A percentile compares a stretch with the other conserved stretches of the same genome.
These are phyloP conservation scores for Trematosphaeria pertusa DNA, from an alignment of 2,329 filamentous ascomycete genomes.

Conservation along the genomic window DNA sequence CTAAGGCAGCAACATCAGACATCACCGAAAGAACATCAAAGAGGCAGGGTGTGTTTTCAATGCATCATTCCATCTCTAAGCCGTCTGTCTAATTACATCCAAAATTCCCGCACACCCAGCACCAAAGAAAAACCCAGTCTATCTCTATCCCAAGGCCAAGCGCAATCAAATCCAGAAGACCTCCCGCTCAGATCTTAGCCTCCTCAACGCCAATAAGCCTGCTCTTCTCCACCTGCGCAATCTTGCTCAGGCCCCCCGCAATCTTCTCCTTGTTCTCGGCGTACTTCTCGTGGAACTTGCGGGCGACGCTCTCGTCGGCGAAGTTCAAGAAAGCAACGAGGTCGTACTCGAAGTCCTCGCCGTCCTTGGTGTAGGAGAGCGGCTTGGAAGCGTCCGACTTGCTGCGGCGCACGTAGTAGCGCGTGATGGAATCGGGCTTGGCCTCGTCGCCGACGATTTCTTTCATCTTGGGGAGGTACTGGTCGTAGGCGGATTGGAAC, in stretches of 20 bases:
- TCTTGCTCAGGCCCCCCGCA: background rate
- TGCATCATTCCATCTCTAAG: too few relatives aligned
- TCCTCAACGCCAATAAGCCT: background rate
- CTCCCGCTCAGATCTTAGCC: background rate
- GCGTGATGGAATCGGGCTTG: background rate
- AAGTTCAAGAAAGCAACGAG: conserved; percentile 1
- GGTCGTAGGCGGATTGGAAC: background rate
- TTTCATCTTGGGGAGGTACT: conserved; percentile 1
- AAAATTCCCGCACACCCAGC: background rate
- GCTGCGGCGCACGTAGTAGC: conserved; percentile 1
- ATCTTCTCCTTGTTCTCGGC: background rate
- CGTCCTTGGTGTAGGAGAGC: background rate
- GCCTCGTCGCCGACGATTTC: conserved; percentile 1
- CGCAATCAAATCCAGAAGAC: too few relatives aligned
- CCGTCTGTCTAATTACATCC: background rate
- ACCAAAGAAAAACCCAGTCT: background rate
- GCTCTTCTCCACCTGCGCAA: background rate
- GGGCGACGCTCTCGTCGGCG: background rate
- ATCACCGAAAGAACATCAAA: too few relatives aligned
- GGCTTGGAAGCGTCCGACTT: background rate
- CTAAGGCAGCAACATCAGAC: too few relatives aligned
- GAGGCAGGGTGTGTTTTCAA: too few relatives aligned
- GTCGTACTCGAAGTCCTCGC: conserved; percentile 3
- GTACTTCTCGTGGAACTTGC: conserved; percentile 1
- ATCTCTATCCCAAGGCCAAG: background rate